phyloP scores from a whole-genome alignment of 2,329 filamentous ascomycete genomes.

The Phyllosticta citriasiana region DNA sequence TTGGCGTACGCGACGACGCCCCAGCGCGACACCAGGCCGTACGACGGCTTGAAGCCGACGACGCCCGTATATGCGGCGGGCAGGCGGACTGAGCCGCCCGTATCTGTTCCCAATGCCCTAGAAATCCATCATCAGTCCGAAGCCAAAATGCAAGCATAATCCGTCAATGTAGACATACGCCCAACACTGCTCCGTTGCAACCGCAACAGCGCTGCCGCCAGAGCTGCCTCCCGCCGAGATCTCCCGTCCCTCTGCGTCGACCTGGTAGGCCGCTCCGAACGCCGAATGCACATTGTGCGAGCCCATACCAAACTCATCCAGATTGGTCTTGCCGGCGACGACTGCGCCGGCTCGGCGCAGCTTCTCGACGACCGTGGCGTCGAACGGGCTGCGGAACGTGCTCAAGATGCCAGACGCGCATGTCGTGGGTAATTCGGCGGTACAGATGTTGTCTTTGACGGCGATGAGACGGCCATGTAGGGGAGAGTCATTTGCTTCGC shows the following conservation, averaged over 20 bases:
- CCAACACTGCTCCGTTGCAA: constrained; percentile 54
- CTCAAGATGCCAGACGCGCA: constrained; percentile 68
- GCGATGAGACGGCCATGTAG: constrained; percentile 30
- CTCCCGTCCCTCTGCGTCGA: constrained; percentile 20
- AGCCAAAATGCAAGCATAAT: neutral
- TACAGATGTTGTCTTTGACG: constrained; percentile 44
- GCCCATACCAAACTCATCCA: constrained; percentile 96
- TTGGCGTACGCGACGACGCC: constrained; percentile 89
- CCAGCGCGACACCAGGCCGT: constrained; percentile 75
- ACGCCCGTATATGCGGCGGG: constrained; percentile 79
- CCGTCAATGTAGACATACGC: constrained; percentile 33
- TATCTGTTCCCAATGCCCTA: constrained; percentile 81
- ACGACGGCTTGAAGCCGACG: constrained; percentile 84
- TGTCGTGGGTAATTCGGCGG: constrained; percentile 50
- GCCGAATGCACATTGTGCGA: constrained; percentile 64
- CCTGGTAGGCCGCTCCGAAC: constrained; percentile 45
- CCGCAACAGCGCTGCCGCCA: constrained; percentile 82
- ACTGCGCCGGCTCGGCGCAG: constrained; percentile 53
- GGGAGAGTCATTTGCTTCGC: neutral
- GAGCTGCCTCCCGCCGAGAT: constrained; percentile 77
- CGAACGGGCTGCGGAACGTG: constrained; percentile 62
- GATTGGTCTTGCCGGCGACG: constrained; percentile 72
- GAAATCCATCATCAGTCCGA: constrained; percentile 13
- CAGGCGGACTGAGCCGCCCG: constrained; percentile 76
- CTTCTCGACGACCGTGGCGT: constrained; percentile 68